Base-by-base conservation (phyloP, 208 protist species). In the Porcisia deanei region DNA sequence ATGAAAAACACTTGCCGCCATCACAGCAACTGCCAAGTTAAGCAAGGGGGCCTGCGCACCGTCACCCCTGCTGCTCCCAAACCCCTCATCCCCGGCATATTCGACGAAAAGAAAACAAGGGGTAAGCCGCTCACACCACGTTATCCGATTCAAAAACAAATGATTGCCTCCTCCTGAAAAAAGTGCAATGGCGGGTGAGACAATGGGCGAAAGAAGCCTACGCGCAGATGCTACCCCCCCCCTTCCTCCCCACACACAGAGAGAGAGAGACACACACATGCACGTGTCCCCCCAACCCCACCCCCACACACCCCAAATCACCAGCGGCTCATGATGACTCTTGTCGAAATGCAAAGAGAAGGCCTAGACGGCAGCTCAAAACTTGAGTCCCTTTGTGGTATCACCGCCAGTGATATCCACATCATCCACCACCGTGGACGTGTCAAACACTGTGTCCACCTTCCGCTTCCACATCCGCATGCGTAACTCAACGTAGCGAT, bases 401-500 rank as follows among this genome's bases (percentile, higher is more conserved):
- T 81, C 70, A 2, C 78, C 79, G 25, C 67, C 77, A 20, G 88
- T 94, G 57, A 96, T 84, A 75, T 92, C 87, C 1, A 90, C 84
- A 37, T 93, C 90, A 10, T 69, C 77, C 34, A 92, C 80, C 66
- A 90, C 88, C 18, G 88, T 93, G 37, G 84, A 87, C 16, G 86
- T 93, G 73, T 96, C 89, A 70, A 93, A 95, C 39, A 84, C 75
- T 12, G 88, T 82, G 18, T 95, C 89, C 30, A 91, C 85, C 71
- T 93, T 94, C 63, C 85, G 80, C 34, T 89, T 76, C 89, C 90
- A 96, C 65, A 94, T 45, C 37, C 83, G 86, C 86, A 90, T 94
- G 64, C 92, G 86, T 66, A 74, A 77, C 80, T 94, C 85, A 39
- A 96, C 86, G 73, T 94, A 96, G 68, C 85, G 84, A 81, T 97